A percentile compares a stretch with the other conserved stretches of the same genome.
These are phyloP conservation scores for Lasiodiplodia hormozganensis DNA, from an alignment of 2,329 filamentous ascomycete genomes.

Conservation along the genomic window DNA sequence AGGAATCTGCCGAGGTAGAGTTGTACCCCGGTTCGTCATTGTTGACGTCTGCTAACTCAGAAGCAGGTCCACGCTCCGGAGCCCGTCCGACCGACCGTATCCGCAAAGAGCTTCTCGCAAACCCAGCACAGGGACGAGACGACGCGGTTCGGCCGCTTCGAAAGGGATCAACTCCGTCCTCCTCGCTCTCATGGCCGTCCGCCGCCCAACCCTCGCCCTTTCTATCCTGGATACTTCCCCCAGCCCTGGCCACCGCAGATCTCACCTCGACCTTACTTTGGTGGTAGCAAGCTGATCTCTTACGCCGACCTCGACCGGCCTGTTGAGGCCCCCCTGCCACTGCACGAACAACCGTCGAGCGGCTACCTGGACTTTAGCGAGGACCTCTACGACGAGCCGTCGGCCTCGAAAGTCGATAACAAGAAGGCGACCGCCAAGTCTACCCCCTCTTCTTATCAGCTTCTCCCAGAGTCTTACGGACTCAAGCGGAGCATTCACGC, in stretches of 20 bases:
- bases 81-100: not conserved
- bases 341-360: not conserved
- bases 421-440: not conserved
- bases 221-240: not conserved
- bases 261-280: not conserved
- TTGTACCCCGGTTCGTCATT: not conserved
- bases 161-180: not conserved
- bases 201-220: not conserved
- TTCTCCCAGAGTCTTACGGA: not conserved
- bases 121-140: not conserved
- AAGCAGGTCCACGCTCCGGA: not conserved
- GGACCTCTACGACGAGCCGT: slow-evolving; percentile 11
- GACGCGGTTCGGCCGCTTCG: slow-evolving; percentile 1
- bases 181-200: not conserved
- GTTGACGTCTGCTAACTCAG: not conserved
- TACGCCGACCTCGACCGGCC: slow-evolving; percentile 14
- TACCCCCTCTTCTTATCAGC: not conserved
- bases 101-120: not conserved
- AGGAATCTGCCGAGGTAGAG: not conserved
- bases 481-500: slow-evolving; percentile 2
- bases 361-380: not conserved
- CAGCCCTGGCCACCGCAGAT: not conserved
- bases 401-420: not conserved
- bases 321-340: not conserved
- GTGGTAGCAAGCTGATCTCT: not conserved